Evolutionary conservation across 169 alveolate genomes (phyloP).

Genomic region (Eimeria praecox): DNA sequence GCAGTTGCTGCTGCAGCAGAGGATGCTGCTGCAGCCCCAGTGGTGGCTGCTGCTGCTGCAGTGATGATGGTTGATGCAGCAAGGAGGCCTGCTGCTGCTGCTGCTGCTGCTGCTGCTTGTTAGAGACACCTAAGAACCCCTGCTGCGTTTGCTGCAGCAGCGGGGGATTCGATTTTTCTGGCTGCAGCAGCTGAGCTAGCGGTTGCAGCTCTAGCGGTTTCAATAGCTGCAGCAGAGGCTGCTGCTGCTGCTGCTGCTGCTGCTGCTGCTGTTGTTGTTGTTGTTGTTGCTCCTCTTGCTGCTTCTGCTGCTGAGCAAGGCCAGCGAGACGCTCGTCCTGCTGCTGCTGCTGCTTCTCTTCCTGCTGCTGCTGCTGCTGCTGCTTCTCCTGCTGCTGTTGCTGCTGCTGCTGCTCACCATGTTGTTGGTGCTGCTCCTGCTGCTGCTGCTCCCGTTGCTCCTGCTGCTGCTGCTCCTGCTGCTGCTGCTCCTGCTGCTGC

Average conservation of each 20-base stretch:
- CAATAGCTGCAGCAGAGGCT: background rate
- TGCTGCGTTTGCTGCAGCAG: too few species aligned
- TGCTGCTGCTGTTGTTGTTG: background rate
- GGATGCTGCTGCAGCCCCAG: background rate
- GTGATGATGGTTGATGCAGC: background rate
- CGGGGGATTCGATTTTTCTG: background rate
- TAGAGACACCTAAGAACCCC: too few species aligned
- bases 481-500: background rate
- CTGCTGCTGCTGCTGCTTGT: too few species aligned
- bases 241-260: background rate
- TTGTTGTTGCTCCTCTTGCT: background rate
- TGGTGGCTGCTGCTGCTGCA: background rate
- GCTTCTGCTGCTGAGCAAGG: background rate
- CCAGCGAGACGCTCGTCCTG: background rate
- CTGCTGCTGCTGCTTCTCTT: background rate
- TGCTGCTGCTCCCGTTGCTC: background rate
- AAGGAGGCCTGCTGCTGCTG: background rate
- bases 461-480: background rate
- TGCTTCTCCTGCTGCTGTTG: too few species aligned
- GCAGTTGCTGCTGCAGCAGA: background rate
- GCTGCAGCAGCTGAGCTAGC: background rate
- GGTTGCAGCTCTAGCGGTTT: too few species aligned
- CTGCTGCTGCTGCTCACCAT: too few species aligned
- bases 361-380: background rate
- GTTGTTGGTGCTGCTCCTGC: background rate